These are phyloP conservation scores for Tolypocladium cylindrosporum DNA, from an alignment of 2,329 filamentous ascomycete species.

Conservation along the genomic window DNA sequence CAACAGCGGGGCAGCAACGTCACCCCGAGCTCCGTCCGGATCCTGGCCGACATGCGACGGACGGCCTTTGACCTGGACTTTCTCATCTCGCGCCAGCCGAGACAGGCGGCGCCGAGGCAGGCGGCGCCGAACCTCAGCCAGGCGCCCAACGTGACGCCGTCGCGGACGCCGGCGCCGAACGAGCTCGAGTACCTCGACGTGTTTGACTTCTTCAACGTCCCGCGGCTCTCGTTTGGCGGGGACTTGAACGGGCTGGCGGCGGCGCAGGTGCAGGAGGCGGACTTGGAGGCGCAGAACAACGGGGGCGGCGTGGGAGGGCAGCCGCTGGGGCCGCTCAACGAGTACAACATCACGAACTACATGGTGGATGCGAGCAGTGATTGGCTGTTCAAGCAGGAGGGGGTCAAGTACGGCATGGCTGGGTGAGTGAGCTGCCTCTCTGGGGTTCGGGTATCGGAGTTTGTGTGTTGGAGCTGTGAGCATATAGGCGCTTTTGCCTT, in stretches of 20 bases:
- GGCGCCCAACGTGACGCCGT: slow-evolving; percentile 45
- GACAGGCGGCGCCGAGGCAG: slow-evolving; percentile 22
- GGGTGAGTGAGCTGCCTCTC: not conserved
- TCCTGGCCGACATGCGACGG: slow-evolving; percentile 82
- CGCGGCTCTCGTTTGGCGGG: slow-evolving; percentile 50
- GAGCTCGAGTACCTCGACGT: slow-evolving; percentile 87
- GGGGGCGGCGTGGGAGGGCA: slow-evolving; percentile 7
- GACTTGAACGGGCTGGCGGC: slow-evolving; percentile 17
- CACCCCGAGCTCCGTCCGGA: slow-evolving; percentile 74
- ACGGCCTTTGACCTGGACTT: slow-evolving; percentile 88
- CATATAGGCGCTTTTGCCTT: too few relatives aligned
- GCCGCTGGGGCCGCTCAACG: slow-evolving; percentile 34
- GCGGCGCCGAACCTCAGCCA: slow-evolving; percentile 26
- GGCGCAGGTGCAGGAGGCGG: slow-evolving; percentile 10
- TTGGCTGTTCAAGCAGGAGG: slow-evolving; percentile 57
- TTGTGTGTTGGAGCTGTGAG: not conserved
- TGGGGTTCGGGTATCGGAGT: not conserved
- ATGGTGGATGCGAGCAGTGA: slow-evolving; percentile 66
- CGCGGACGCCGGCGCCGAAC: slow-evolving; percentile 63
- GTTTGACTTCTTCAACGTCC: slow-evolving; percentile 92
- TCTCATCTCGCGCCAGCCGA: slow-evolving; percentile 73
- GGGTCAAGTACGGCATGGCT: slow-evolving; percentile 15
- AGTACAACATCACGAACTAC: slow-evolving; percentile 71
- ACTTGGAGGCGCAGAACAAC: slow-evolving; percentile 17
- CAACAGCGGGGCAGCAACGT: slow-evolving; percentile 64